Evolutionary conservation across 768 basidiomycete genomes (phyloP).

Genomic region (Collybia nuda): DNA sequence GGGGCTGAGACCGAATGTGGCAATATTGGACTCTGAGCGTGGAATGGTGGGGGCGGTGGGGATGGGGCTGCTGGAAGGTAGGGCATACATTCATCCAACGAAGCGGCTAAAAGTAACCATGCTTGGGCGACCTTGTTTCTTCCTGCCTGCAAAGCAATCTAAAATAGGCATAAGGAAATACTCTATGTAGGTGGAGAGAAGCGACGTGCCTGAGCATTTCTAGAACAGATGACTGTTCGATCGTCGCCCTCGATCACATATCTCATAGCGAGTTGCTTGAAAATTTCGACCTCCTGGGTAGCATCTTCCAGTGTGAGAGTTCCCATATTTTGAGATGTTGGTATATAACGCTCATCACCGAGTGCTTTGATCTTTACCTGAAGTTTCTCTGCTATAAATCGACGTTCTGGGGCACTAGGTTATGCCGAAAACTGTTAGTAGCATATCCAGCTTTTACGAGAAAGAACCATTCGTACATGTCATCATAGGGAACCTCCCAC

Average conservation of each 20-base stretch:
- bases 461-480: slow-evolving; percentile 49
- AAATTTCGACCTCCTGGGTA: slow-evolving; percentile 43
- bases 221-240: slow-evolving; percentile 46
- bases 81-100: slow-evolving; percentile 51
- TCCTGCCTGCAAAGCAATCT: slow-evolving; percentile 63
- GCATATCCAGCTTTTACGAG: not conserved
- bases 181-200: not conserved
- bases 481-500: slow-evolving; percentile 80
- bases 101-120: slow-evolving; percentile 65
- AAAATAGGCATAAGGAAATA: slow-evolving; percentile 5
- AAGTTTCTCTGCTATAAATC: slow-evolving; percentile 28
- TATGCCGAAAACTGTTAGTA: slow-evolving; percentile 5
- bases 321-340: slow-evolving; percentile 58
- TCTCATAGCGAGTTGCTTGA: slow-evolving; percentile 60
- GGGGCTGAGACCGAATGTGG: slow-evolving; percentile 41
- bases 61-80: slow-evolving; percentile 24
- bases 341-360: slow-evolving; percentile 54
- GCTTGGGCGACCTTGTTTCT: slow-evolving; percentile 57
- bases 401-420: slow-evolving; percentile 37
- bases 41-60: slow-evolving; percentile 7
- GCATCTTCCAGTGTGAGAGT: slow-evolving; percentile 38
- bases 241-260: slow-evolving; percentile 57
- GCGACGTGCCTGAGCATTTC: slow-evolving; percentile 54
- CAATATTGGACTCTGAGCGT: slow-evolving; percentile 7
- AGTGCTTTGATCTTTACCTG: slow-evolving; percentile 49